A percentile compares a stretch with the other conserved stretches of the same genome.
These are phyloP conservation scores for Aspergillus pseudotamarii DNA, from an alignment of 2,329 filamentous ascomycete genomes.

Conservation along the genomic window DNA sequence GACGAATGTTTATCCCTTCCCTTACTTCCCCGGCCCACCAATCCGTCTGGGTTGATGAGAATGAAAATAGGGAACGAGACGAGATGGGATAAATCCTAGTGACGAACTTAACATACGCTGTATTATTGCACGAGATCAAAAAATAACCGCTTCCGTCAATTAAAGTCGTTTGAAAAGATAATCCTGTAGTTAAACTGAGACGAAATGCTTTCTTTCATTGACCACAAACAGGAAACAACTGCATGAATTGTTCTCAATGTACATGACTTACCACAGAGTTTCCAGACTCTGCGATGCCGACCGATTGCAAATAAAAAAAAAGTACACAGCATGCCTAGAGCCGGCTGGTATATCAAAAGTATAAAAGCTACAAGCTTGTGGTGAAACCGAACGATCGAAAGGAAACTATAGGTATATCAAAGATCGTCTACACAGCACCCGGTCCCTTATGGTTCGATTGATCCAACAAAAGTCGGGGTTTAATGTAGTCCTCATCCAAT, in stretches of 20 bases:
- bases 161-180: no score
- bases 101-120: not conserved
- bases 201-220: not conserved
- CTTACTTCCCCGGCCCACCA: not conserved
- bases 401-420: conserved; percentile 19
- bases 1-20: not conserved
- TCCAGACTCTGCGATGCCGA: conserved; percentile 13
- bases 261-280: not conserved
- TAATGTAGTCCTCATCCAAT: conserved; percentile 94
- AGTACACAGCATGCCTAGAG: not conserved
- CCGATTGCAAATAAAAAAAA: not conserved
- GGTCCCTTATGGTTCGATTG: conserved; percentile 54
- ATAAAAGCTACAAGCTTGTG: conserved; percentile 5
- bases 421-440: conserved; percentile 37
- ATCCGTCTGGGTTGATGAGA: not conserved
- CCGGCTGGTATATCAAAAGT: conserved; percentile 1
- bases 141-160: no score
- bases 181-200: not conserved
- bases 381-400: conserved; percentile 8
- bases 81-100: not conserved
- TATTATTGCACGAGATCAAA: no score
- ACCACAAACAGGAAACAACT: not conserved
- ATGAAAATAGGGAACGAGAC: not conserved
- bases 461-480: conserved; percentile 85
- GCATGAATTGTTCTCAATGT: not conserved